Percentiles rank a stretch among this genome's conserved stretches.
Evolutionary conservation across 2,329 filamentous ascomycete species (phyloP).

Genomic region (Phoma sp.): DNA sequence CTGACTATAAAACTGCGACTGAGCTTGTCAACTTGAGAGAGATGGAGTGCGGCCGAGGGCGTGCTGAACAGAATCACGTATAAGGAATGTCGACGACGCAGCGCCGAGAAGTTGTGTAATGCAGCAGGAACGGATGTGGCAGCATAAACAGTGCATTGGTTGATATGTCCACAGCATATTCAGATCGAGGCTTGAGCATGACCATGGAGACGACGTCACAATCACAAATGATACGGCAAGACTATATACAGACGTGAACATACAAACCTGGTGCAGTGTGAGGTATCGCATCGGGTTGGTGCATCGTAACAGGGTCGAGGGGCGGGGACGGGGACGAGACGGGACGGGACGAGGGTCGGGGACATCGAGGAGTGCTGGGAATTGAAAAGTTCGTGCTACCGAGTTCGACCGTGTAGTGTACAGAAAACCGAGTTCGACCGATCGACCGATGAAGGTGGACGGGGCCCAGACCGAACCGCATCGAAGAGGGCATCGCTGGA

Average conservation of each 20-base stretch:
- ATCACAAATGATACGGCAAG: conserved; percentile 1
- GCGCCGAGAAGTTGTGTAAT: no score
- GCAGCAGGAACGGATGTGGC: no score
- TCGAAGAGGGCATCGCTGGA: conserved; percentile 44
- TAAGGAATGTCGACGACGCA: no score
- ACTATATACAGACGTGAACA: conserved; percentile 14
- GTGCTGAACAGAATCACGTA: no score
- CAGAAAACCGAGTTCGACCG: conserved; percentile 40
- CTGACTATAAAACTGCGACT: no score
- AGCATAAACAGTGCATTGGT: not conserved
- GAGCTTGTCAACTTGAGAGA: no score
- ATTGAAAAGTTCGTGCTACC: conserved; percentile 39
- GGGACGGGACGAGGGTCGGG: conserved; percentile 20
- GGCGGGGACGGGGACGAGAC: conserved; percentile 7
- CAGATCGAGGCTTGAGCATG: not conserved
- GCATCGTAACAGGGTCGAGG: not conserved
- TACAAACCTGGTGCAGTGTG: conserved; percentile 17
- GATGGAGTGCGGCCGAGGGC: no score
- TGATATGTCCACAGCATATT: not conserved
- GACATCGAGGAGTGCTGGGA: conserved; percentile 22
- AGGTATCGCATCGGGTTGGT: conserved; percentile 8
- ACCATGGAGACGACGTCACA: not conserved
- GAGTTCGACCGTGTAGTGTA: conserved; percentile 48
- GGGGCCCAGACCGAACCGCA: conserved; percentile 37
- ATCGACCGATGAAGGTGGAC: conserved; percentile 37